A percentile compares a stretch with the other conserved stretches of the same genome.
Conservation (phyloP, 768 basidiomycete genomes). For the Bullera alba region DNA sequence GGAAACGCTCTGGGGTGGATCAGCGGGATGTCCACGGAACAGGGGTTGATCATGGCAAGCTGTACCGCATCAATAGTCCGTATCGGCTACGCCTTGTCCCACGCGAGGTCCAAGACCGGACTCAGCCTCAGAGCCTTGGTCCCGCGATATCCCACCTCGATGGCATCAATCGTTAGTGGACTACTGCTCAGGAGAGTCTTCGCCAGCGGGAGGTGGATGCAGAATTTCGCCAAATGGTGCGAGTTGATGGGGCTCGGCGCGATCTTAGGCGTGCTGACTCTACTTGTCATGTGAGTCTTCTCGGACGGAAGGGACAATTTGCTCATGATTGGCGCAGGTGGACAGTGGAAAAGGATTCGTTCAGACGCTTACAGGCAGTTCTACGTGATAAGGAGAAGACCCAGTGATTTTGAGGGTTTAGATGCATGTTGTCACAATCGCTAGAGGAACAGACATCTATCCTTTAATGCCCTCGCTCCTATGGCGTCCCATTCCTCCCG, state of each 20-base stretch:
- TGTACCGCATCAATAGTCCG: slow-evolving; percentile 33
- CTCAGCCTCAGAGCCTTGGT: not conserved
- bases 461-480: slow-evolving; percentile 47
- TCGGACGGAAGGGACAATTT: too few relatives aligned
- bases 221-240: slow-evolving; percentile 10
- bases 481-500: slow-evolving; percentile 62
- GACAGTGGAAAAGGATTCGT: not conserved
- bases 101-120: slow-evolving; percentile 6
- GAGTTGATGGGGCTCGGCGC: slow-evolving; percentile 22
- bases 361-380: not conserved
- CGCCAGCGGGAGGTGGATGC: slow-evolving; percentile 5
- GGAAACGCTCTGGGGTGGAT: not conserved
- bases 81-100: slow-evolving; percentile 30
- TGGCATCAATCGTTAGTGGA: not conserved
- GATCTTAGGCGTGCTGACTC: slow-evolving; percentile 16
- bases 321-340: not conserved
- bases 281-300: slow-evolving; percentile 17
- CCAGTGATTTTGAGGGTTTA: too few relatives aligned
- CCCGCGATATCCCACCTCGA: not conserved
- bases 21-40: slow-evolving; percentile 20
- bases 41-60: slow-evolving; percentile 27
- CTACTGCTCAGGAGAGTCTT: not conserved
- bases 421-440: too few relatives aligned
- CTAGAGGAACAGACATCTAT: slow-evolving; percentile 39
- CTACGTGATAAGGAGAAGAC: not conserved